These are phyloP conservation scores for Leccinum barrowsii DNA, from an alignment of 768 basidiomycete species.

Conservation along the genomic window DNA sequence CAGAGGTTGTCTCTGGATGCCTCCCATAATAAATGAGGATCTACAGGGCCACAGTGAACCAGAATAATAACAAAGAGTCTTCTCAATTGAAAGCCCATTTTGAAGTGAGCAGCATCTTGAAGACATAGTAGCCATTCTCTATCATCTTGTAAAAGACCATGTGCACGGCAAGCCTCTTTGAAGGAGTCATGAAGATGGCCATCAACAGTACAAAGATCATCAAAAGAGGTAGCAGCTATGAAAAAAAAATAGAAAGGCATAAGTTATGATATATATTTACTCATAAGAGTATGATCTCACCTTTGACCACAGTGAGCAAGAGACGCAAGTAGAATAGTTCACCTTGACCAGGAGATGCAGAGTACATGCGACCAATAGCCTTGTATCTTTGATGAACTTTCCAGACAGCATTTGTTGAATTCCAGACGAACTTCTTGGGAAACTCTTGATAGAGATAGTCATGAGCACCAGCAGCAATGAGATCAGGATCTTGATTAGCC, in stretches of 20 bases:
- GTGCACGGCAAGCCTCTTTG: slow-evolving; percentile 33
- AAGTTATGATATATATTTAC: neutral
- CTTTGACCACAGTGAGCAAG: slow-evolving; percentile 36
- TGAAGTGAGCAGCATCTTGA: too few species aligned
- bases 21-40: neutral
- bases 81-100: too few species aligned
- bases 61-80: neutral
- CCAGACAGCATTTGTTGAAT: slow-evolving; percentile 20
- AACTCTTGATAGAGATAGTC: slow-evolving; percentile 34
- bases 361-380: slow-evolving; percentile 14
- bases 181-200: neutral
- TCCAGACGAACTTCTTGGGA: slow-evolving; percentile 29
- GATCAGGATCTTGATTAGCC: neutral
- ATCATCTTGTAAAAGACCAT: slow-evolving; percentile 40
- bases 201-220: neutral
- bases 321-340: slow-evolving; percentile 40
- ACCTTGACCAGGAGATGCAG: slow-evolving; percentile 22
- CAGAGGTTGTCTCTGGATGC: neutral
- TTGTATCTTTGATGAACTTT: slow-evolving; percentile 26
- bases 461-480: slow-evolving; percentile 7
- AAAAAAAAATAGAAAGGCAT: neutral
- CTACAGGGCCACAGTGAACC: neutral
- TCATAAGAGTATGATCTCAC: neutral
- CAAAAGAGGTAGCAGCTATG: neutral
- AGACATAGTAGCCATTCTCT: neutral